Conservation (phyloP, 176 grass and related monocot genomes). For the Avena sativa region DNA sequence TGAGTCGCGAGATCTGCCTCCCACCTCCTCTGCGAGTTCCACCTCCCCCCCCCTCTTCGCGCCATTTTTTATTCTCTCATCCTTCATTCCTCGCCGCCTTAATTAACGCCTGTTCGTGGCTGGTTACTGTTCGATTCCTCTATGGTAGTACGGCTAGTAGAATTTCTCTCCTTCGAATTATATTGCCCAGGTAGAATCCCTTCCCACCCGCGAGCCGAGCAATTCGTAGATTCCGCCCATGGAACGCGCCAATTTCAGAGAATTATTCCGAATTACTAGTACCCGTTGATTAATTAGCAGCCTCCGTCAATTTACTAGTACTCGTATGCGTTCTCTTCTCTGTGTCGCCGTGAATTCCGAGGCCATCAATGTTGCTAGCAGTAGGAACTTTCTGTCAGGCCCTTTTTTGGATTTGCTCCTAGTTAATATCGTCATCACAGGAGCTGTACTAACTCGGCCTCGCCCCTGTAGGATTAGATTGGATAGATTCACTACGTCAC, state of each 20-base stretch:
- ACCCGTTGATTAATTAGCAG: background rate
- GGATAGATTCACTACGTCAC: constrained; percentile 18
- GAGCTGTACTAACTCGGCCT: background rate
- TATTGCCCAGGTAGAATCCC: background rate
- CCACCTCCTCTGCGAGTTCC: background rate
- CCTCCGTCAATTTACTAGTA: background rate
- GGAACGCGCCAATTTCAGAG: background rate
- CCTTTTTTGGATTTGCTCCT: background rate
- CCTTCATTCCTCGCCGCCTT: background rate
- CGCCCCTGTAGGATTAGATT: background rate
- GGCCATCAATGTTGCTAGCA: constrained; percentile 18
- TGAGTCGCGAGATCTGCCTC: constrained; percentile 46
- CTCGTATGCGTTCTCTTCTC: background rate
- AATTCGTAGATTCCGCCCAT: background rate
- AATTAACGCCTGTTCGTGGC: background rate
- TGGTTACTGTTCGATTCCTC: constrained; percentile 42
- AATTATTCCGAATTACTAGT: background rate
- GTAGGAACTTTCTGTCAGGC: background rate
- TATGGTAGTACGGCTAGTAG: background rate
- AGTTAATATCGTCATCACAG: background rate
- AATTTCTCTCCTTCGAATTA: background rate
- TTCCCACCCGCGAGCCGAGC: background rate
- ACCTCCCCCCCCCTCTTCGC: background rate
- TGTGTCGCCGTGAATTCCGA: constrained; percentile 16
- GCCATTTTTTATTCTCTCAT: background rate